These are phyloP conservation scores for Raffaelea ambrosiae DNA, from an alignment of 2,329 filamentous ascomycete genomes.

Conservation along the genomic window DNA sequence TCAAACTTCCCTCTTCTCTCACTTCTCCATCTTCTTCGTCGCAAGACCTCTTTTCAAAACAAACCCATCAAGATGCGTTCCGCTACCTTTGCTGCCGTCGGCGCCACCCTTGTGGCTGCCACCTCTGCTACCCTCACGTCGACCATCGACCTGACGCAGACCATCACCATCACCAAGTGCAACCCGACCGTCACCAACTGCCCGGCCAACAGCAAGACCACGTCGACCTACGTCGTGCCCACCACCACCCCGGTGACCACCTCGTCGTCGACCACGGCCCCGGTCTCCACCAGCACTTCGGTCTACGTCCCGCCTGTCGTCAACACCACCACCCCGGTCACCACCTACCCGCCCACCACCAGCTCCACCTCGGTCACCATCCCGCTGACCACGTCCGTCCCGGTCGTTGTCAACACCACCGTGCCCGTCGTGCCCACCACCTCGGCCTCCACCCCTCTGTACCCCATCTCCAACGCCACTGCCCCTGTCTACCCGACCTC, in stretches of 20 bases:
- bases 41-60: not conserved
- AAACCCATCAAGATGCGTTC: slow-evolving; percentile 32
- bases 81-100: slow-evolving; percentile 28
- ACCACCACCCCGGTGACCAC: slow-evolving; percentile 11
- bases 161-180: slow-evolving; percentile 39
- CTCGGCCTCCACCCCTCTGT: slow-evolving; percentile 15
- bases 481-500: slow-evolving; percentile 2
- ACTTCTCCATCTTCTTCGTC: not conserved
- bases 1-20: not conserved
- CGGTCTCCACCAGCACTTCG: slow-evolving; percentile 11
- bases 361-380: slow-evolving; percentile 6
- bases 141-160: slow-evolving; percentile 35
- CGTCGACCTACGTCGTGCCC: slow-evolving; percentile 15
- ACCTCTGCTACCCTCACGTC: slow-evolving; percentile 30
- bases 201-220: slow-evolving; percentile 20
- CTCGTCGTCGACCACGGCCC: not conserved
- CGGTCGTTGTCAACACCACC: slow-evolving; percentile 10
- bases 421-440: slow-evolving; percentile 4
- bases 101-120: slow-evolving; percentile 28
- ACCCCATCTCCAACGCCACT: not conserved
- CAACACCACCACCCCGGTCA: slow-evolving; percentile 13
- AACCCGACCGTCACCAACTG: slow-evolving; percentile 34
- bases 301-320: not conserved
- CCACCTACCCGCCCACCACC: slow-evolving; percentile 14
- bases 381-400: slow-evolving; percentile 7